These are phyloP conservation scores for Rhodotorula sp. DNA, from an alignment of 1,284 basidiomycete species.

Conservation along the genomic window DNA sequence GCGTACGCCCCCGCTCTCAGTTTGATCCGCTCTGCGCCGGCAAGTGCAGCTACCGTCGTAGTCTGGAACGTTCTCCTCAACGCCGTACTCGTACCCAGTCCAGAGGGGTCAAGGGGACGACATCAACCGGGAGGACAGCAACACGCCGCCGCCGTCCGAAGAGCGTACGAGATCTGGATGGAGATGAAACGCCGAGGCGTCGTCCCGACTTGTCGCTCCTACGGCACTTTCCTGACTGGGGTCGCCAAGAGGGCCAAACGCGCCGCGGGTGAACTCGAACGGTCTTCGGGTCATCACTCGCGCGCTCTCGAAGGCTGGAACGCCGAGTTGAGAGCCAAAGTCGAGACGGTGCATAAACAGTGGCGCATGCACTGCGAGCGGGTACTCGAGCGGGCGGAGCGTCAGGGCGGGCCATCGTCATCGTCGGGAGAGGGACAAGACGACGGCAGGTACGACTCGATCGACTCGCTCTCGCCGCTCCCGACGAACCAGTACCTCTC, in stretches of 20 bases:
- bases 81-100: constrained; percentile 4
- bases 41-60: constrained; percentile 37
- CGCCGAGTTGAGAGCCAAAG: constrained; percentile 16
- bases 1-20: constrained; percentile 13
- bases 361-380: constrained; percentile 27
- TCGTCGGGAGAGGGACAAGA: neutral
- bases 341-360: constrained; percentile 35
- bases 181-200: constrained; percentile 42
- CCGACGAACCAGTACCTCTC: constrained; percentile 35
- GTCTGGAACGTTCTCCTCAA: constrained; percentile 44
- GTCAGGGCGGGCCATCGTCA: neutral
- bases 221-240: constrained; percentile 33
- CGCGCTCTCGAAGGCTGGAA: constrained; percentile 3
- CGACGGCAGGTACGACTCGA: constrained; percentile 8
- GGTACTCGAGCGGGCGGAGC: neutral
- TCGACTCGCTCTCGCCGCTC: constrained; percentile 18
- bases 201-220: constrained; percentile 33
- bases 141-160: neutral
- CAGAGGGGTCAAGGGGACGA: constrained; percentile 3
- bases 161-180: constrained; percentile 34
- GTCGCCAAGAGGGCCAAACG: constrained; percentile 20
- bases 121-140: neutral
- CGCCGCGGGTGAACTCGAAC: neutral
- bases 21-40: constrained; percentile 31
- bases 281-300: neutral